A percentile compares a stretch with the other conserved stretches of the same genome.
phyloP scores from a whole-genome alignment of 2,329 filamentous ascomycete species.

The Cordyceps cateniannulata region DNA sequence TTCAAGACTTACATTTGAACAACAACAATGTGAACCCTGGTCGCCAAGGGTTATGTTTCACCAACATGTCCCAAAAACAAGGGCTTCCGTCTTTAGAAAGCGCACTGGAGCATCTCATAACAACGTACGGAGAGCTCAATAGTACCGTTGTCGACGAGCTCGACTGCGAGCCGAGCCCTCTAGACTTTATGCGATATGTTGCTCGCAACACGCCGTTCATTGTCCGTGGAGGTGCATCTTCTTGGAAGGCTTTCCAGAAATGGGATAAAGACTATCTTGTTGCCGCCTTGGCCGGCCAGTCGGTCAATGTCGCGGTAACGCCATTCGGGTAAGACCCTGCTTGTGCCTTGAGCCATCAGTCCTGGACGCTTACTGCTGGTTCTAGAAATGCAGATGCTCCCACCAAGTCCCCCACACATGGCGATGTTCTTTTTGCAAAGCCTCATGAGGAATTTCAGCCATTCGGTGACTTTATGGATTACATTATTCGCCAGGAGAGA shows the following conservation, averaged over 20 bases:
- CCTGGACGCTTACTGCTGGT: not conserved
- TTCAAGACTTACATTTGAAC: not conserved
- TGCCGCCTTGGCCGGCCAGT: constrained; percentile 44
- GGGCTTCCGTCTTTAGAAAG: not conserved
- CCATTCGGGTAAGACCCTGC: constrained; percentile 51
- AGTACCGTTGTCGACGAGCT: constrained; percentile 53
- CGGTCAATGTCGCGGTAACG: constrained; percentile 73
- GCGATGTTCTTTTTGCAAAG: constrained; percentile 55
- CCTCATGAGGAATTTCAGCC: constrained; percentile 60
- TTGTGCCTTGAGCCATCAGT: too few relatives aligned
- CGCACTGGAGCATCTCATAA: constrained; percentile 46
- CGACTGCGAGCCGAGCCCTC: constrained; percentile 57
- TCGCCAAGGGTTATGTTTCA: not conserved
- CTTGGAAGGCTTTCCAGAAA: constrained; percentile 55
- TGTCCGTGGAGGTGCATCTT: constrained; percentile 52
- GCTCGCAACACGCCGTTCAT: constrained; percentile 70
- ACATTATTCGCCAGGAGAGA: constrained; percentile 52
- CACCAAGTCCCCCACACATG: constrained; percentile 21
- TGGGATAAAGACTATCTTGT: constrained; percentile 61
- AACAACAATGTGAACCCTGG: not conserved
- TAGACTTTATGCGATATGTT: constrained; percentile 77
- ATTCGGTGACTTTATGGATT: constrained; percentile 57
- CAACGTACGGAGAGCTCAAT: constrained; percentile 70
- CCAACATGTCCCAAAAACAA: not conserved
- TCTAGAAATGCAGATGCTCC: constrained; percentile 34